Conservation (phyloP, 2,329 filamentous ascomycete genomes). For the Rhinocladiella similis region DNA sequence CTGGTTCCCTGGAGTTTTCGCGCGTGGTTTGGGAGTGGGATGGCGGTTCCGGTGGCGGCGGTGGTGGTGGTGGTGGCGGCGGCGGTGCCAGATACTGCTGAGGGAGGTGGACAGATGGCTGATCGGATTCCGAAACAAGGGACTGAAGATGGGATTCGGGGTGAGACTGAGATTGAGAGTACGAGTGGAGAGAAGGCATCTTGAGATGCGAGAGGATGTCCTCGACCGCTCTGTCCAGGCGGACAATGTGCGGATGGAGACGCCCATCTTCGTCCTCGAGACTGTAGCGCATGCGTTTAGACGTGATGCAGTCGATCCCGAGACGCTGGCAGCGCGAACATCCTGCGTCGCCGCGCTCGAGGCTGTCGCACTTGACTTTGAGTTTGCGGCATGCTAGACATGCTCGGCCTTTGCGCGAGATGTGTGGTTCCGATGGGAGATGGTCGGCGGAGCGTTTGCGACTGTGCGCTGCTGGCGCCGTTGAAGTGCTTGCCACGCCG, state of each 20-base stretch:
- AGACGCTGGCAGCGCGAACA: conserved; percentile 30
- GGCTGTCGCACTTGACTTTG: conserved; percentile 30
- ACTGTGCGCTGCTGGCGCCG: neutral
- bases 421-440: conserved; percentile 21
- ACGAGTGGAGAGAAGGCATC: conserved; percentile 27
- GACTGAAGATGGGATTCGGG: neutral
- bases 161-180: conserved; percentile 12
- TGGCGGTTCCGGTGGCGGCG: neutral
- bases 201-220: conserved; percentile 27
- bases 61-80: too few species aligned
- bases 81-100: neutral
- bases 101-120: neutral
- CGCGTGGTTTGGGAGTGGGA: conserved; percentile 27
- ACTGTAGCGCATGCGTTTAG: conserved; percentile 26
- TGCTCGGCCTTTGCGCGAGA: conserved; percentile 29
- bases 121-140: too few species aligned
- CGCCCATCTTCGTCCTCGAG: conserved; percentile 27
- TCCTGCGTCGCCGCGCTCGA: conserved; percentile 27
- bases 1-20: conserved; percentile 29
- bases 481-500: too few species aligned
- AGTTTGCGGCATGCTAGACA: conserved; percentile 30
- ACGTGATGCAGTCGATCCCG: conserved; percentile 29
- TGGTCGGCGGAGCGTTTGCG: conserved; percentile 26
- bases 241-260: conserved; percentile 25
- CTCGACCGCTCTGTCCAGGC: conserved; percentile 28